phyloP scores from a whole-genome alignment of 73 alveolate genomes.

The Paramecium pentaurelia region DNA sequence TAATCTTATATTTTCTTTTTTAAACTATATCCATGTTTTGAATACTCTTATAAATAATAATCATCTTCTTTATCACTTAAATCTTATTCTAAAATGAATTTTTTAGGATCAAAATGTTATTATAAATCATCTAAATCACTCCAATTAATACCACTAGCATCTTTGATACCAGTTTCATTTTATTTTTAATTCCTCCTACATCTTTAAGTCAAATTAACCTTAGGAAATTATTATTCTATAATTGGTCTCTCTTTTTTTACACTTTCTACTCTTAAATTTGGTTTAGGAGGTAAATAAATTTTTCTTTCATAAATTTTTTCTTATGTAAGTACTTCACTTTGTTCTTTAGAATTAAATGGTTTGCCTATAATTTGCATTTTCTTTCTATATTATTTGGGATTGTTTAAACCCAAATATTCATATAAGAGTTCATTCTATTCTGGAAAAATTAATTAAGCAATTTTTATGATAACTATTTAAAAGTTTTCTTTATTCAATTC shows the following conservation, averaged over 20 bases:
- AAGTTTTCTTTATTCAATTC: not conserved
- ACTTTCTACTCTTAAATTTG: not conserved
- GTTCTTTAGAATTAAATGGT: slow-evolving; percentile 1
- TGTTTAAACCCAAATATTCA: not conserved
- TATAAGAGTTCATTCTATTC: not conserved
- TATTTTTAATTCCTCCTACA: not conserved
- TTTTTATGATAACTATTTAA: not conserved
- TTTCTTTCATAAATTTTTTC: not conserved
- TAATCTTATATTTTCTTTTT: not conserved
- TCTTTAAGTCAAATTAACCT: not conserved
- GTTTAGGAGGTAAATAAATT: not conserved
- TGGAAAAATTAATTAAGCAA: not conserved
- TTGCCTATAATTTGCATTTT: slow-evolving; percentile 18
- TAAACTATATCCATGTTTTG: not conserved
- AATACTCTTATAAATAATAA: not conserved
- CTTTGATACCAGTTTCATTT: not conserved
- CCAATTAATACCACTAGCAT: not conserved
- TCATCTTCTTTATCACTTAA: slow-evolving; percentile 35
- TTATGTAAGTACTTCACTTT: not conserved
- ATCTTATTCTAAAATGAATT: not conserved
- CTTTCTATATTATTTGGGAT: slow-evolving; percentile 8
- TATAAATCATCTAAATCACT: not conserved
- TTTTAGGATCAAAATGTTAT: not conserved
- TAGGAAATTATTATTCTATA: not conserved
- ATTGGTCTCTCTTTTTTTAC: not conserved